These are phyloP conservation scores for Phlegmacium glaucopus DNA, from an alignment of 768 basidiomycete species.

Conservation along the genomic window DNA sequence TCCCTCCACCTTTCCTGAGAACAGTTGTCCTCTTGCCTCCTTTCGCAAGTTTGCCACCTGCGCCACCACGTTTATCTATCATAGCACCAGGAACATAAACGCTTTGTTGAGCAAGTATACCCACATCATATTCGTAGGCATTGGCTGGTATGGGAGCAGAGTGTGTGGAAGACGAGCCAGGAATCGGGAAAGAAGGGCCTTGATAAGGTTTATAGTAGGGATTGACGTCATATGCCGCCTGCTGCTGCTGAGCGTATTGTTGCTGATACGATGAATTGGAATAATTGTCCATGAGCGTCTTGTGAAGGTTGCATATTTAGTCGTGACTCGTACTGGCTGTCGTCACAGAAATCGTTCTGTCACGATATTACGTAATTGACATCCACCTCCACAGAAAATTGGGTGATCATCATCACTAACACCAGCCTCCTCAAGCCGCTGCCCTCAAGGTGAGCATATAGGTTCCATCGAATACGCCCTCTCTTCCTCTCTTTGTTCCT, in stretches of 20 bases:
- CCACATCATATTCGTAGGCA: slow-evolving; percentile 91
- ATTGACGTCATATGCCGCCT: slow-evolving; percentile 58
- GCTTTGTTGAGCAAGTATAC: slow-evolving; percentile 86
- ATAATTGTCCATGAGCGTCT: slow-evolving; percentile 39
- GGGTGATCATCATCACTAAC: slow-evolving; percentile 25
- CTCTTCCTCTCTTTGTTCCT: neutral
- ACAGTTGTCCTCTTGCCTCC: slow-evolving; percentile 94
- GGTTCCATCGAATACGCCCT: neutral
- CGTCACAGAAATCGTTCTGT: neutral
- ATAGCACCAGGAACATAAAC: slow-evolving; percentile 91
- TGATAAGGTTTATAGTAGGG: slow-evolving; percentile 81
- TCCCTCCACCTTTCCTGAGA: slow-evolving; percentile 90
- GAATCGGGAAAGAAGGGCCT: slow-evolving; percentile 67
- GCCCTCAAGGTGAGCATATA: slow-evolving; percentile 36
- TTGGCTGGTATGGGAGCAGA: slow-evolving; percentile 82
- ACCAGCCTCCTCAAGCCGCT: slow-evolving; percentile 21
- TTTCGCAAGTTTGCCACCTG: slow-evolving; percentile 82
- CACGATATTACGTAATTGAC: slow-evolving; percentile 25
- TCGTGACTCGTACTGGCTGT: no score
- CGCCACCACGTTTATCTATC: slow-evolving; percentile 83
- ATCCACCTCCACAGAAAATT: slow-evolving; percentile 12
- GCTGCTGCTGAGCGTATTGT: slow-evolving; percentile 51
- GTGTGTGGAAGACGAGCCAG: slow-evolving; percentile 64
- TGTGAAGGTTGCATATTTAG: no score
- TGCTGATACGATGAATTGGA: slow-evolving; percentile 46